Evolutionary conservation across 192 early-diverging fungal species (phyloP).

Genomic region (Backusella luteola): DNA sequence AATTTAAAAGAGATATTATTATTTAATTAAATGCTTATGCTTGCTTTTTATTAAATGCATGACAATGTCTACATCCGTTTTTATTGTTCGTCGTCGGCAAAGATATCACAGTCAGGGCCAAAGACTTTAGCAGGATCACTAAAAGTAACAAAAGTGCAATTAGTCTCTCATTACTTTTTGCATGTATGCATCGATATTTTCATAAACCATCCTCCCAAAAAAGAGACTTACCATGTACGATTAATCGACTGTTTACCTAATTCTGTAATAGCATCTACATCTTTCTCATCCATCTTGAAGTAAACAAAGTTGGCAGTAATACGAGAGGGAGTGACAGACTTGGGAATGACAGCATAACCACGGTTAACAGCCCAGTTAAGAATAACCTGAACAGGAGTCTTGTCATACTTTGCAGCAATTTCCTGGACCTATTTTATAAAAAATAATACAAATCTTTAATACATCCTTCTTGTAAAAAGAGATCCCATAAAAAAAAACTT

Average conservation of each 20-base stretch:
- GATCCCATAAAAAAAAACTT: not conserved
- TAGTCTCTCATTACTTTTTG: too few relatives aligned
- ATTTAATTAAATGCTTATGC: not conserved
- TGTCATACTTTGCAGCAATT: conserved; percentile 46
- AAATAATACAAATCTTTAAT: not conserved
- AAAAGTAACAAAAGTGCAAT: not conserved
- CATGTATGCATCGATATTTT: not conserved
- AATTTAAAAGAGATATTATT: not conserved
- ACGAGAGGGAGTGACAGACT: conserved; percentile 51
- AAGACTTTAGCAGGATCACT: not conserved
- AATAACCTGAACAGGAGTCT: conserved; percentile 52
- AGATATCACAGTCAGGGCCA: not conserved
- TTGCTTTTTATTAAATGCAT: not conserved
- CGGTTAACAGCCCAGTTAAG: conserved; percentile 56
- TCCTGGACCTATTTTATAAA: conserved; percentile 34
- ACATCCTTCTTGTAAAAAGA: not conserved
- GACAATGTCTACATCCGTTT: not conserved
- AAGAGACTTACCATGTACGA: conserved; percentile 19
- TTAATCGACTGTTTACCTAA: conserved; percentile 13
- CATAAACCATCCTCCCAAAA: not conserved
- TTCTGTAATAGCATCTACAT: conserved; percentile 20
- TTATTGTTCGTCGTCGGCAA: not conserved
- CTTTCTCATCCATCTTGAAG: conserved; percentile 31
- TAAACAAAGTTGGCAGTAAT: conserved; percentile 52
- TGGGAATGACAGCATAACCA: conserved; percentile 55